Base-by-base conservation (phyloP, 2,329 filamentous ascomycete genomes). In the Microdochium paspali region DNA sequence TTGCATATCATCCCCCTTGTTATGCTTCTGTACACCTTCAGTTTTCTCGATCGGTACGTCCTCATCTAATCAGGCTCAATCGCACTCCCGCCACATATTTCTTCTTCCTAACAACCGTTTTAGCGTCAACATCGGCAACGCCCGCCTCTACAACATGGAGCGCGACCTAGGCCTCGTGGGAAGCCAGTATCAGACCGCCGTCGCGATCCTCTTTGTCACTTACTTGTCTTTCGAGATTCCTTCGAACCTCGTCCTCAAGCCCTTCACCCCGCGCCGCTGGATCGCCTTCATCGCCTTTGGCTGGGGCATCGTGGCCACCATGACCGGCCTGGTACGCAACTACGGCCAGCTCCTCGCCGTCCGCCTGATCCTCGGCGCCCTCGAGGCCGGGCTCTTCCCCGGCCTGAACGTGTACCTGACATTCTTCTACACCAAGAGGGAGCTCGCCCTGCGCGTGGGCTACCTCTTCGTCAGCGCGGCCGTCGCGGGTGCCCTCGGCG, bases 401-500 rank as follows among this genome's bases (percentile, higher is more conserved):
- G 84, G 84, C 0, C 65, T 85, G 53, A 81, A 77, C 4, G 66
- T 84, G 18, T 87, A 87, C 54, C 71, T 90, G 18, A 88, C 85
- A 0, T 76, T 88, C 53, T 89, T 87, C 69, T 90, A 90, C 66
- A 85, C 80, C 44, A 85, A 84, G 58, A 73, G 75, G 24, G 85
- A 90, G 63, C 74, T 89, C 2, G 85, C 84, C 4, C 65, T 88
- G 39, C 79, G 86, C 2, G 81, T 88, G 3, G 84, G 82, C 2
- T 88, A 87, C 54, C 72, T 90, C 0, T 88, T 89, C 58, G 80
- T 85, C 45, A 79, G 74, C 40, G 77, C 85, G 1, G 85, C 86
- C 1, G 69, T 87, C 3, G 84, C 85, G 0, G 86, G 86, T 2
- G 85, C 83, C 1, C 76, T 80, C 23, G 85, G 86, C 5, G 87